These are phyloP conservation scores for Gracilaria domingensis DNA, from an alignment of 23 red algal species.

Conservation along the genomic window DNA sequence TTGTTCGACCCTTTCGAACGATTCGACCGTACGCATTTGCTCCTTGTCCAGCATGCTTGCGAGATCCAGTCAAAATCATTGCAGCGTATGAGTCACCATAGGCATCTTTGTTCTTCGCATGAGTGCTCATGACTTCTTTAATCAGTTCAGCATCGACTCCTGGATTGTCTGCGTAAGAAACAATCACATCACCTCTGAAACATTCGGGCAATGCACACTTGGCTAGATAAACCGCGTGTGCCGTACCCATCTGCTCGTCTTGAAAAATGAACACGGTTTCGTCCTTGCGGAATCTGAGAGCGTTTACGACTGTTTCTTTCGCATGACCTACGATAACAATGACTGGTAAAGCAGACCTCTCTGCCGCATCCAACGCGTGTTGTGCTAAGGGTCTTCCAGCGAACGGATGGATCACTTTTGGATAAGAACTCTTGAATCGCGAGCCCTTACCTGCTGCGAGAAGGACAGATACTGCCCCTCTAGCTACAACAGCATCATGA, in stretches of 20 bases:
- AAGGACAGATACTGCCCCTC: conserved; percentile 77
- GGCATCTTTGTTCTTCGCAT: conserved; percentile 21
- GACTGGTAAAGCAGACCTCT: conserved; percentile 38
- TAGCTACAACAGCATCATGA: conserved; percentile 34
- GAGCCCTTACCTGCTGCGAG: conserved; percentile 93
- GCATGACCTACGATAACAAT: conserved; percentile 86
- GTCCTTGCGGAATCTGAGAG: conserved; percentile 30
- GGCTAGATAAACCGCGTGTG: conserved; percentile 88
- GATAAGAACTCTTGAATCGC: conserved; percentile 73
- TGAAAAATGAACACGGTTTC: conserved; percentile 66
- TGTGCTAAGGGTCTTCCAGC: conserved; percentile 78
- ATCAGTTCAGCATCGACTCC: conserved; percentile 86
- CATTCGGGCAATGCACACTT: conserved; percentile 69
- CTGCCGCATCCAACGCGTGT: conserved; percentile 77
- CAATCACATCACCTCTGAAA: conserved; percentile 79
- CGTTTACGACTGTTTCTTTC: conserved; percentile 61
- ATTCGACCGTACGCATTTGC: conserved; percentile 87
- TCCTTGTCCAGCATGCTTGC: conserved; percentile 34
- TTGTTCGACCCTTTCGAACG: conserved; percentile 61
- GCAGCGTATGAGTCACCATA: conserved; percentile 70
- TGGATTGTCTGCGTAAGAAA: conserved; percentile 95
- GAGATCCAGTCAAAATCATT: conserved; percentile 87
- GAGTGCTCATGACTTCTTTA: conserved; percentile 41
- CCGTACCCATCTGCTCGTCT: conserved; percentile 84
- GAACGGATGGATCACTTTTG: conserved; percentile 92